These are phyloP conservation scores for Auriscalpium orientale DNA, from an alignment of 768 basidiomycete species.

Conservation along the genomic window DNA sequence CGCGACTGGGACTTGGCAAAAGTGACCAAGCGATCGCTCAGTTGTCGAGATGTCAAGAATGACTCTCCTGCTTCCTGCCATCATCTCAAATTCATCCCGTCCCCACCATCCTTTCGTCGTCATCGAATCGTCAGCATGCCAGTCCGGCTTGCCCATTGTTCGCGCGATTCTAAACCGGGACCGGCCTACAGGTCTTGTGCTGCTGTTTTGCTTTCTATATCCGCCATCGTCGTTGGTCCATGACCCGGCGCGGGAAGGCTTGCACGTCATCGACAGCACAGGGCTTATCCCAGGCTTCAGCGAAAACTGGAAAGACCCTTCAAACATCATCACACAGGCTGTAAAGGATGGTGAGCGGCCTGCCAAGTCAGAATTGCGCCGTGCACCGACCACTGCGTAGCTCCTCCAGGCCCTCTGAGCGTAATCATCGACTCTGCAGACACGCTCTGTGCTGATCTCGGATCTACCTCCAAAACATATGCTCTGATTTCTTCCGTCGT, in stretches of 20 bases:
- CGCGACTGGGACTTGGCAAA: too few relatives aligned
- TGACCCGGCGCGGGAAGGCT: constrained; percentile 13
- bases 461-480: constrained; percentile 45
- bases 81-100: constrained; percentile 20
- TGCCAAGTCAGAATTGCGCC: neutral
- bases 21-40: neutral
- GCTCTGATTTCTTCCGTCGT: constrained; percentile 44
- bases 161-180: constrained; percentile 23
- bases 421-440: constrained; percentile 71
- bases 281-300: constrained; percentile 46
- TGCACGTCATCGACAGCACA: constrained; percentile 44
- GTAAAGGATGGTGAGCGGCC: constrained; percentile 30
- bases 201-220: constrained; percentile 54
- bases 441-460: constrained; percentile 51
- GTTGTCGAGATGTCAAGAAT: constrained; percentile 13
- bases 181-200: constrained; percentile 19
- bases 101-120: constrained; percentile 40
- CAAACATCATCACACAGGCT: constrained; percentile 29
- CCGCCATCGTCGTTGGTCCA: constrained; percentile 42
- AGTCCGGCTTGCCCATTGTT: constrained; percentile 50
- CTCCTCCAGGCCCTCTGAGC: constrained; percentile 40
- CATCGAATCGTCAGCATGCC: constrained; percentile 52
- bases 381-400: constrained; percentile 20
- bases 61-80: constrained; percentile 20
- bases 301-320: constrained; percentile 25